Percentiles rank a stretch among this genome's conserved stretches.
Conservation (phyloP, 768 basidiomycete species). For the Mycena rebaudengoi region DNA sequence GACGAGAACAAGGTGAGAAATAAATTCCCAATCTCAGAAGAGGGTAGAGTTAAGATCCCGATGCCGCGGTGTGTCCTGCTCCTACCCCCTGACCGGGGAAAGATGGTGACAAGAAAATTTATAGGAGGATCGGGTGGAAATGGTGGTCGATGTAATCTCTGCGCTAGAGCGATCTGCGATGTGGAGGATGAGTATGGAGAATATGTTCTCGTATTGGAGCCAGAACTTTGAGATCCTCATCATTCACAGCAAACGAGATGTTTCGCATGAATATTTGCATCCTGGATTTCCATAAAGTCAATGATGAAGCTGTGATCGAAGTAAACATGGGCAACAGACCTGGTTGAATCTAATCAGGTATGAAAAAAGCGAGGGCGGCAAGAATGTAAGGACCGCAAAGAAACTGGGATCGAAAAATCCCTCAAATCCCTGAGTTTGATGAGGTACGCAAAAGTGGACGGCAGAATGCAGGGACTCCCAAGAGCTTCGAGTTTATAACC, state of each 20-base stretch:
- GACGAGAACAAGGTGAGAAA: constrained; percentile 40
- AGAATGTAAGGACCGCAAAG: not conserved
- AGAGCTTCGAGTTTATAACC: not conserved
- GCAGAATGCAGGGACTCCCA: not conserved
- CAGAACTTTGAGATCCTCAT: constrained; percentile 42
- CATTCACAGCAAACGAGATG: constrained; percentile 35
- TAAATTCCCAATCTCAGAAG: constrained; percentile 15
- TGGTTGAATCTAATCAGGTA: not conserved
- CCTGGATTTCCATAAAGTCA: not conserved
- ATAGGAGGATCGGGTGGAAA: constrained; percentile 34
- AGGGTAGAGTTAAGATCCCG: constrained; percentile 43
- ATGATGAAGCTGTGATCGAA: no score
- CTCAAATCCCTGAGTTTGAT: no score
- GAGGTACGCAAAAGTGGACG: no score
- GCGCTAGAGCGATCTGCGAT: constrained; percentile 43
- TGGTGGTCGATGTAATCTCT: constrained; percentile 42
- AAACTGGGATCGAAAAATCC: not conserved
- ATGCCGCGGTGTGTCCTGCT: constrained; percentile 11
- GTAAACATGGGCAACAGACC: no score
- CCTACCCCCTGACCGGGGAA: constrained; percentile 23
- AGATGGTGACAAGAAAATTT: constrained; percentile 46
- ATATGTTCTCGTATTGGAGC: no score
- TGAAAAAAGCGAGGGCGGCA: not conserved
- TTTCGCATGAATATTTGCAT: constrained; percentile 47
- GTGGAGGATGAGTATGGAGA: no score